Base-by-base conservation (phyloP, 208 protist species). In the Paratrypanosoma confusum region DNA sequence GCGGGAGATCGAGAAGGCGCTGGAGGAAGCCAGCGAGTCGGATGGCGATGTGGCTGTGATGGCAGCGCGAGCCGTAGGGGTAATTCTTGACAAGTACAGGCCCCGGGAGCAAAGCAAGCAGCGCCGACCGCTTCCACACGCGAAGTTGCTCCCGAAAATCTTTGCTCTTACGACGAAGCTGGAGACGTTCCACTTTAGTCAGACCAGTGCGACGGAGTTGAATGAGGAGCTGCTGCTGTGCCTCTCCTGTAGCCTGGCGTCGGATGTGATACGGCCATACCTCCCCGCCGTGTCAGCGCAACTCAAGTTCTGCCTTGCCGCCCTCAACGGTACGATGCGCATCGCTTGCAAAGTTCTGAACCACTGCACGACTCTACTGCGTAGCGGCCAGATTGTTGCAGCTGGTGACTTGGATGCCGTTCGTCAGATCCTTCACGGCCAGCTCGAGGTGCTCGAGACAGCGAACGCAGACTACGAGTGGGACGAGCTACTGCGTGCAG, bases 181-280 rank as follows among this genome's bases (percentile, higher is more conserved):
- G n/a, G 23, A 50, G 38, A 60, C 33, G 13, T 39, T 68, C 18
- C 8, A n/a, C 1, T 78, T 75, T 36, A 47, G 50, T 11, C 59
- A 79, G 36, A 74, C 65, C 1, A 71, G 65, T 14, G 37, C 26
- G 4, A 56, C 45, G 45, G 81, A 90, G 40, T 50, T 90, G 22
- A 71, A 65, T 31, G 77, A 90, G 45, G 81, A 90, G 38, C 35
- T 86, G 20, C 58, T 90, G 17, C 65, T 72, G 39, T 90, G 81
- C 47, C 65, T 86, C 56, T n/a, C n/a, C n/a, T n/a, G n/a, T n/a
- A 64, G 65, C 1, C 40, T 65, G 1, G 71, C 54, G 16, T 42
- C 60, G 27, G 39, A 39, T 7, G 21, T 23, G 8, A 28, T 85
- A 17, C 38, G 47, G 10, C 39, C 35, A 3, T 40, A 70, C 2